These are phyloP conservation scores for Lactuca sativa DNA, from an alignment of 129 eudicot species.

Conservation along the genomic window DNA sequence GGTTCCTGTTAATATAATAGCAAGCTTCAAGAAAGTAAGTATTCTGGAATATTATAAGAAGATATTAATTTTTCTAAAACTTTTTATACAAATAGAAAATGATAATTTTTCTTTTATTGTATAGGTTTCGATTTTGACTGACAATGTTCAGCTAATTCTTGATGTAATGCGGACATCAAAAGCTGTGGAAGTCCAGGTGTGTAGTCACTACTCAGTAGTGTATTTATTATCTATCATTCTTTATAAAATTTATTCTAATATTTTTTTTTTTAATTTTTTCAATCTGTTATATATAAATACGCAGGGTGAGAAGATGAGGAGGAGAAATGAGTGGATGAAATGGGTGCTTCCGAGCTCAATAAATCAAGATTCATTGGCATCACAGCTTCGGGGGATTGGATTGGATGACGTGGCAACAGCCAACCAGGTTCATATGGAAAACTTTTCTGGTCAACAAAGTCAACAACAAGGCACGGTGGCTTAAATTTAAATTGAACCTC, in stretches of 20 bases:
- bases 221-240: not conserved
- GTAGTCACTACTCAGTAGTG: not conserved
- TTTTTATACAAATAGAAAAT: not conserved
- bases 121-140: slow-evolving; percentile 60
- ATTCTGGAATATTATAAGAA: not conserved
- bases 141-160: slow-evolving; percentile 47
- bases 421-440: slow-evolving; percentile 19
- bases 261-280: not conserved
- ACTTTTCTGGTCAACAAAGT: slow-evolving; percentile 1
- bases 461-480: slow-evolving; percentile 19
- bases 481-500: slow-evolving; percentile 33
- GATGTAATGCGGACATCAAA: slow-evolving; percentile 48
- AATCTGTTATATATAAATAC: not conserved
- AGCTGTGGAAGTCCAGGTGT: slow-evolving; percentile 66
- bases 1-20: slow-evolving; percentile 75
- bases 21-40: slow-evolving; percentile 76
- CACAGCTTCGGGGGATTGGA: slow-evolving; percentile 30
- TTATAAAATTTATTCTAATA: slow-evolving; percentile 2
- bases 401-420: slow-evolving; percentile 29
- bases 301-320: slow-evolving; percentile 51
- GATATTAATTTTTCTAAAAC: too few relatives aligned
- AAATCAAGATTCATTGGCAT: slow-evolving; percentile 33
- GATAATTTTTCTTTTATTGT: slow-evolving; percentile 20
- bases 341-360: slow-evolving; percentile 33
- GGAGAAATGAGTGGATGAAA: slow-evolving; percentile 51